Percentiles rank a stretch among this genome's conserved stretches.
Evolutionary conservation across 352 stramenopile genomes (phyloP).

Genomic region (Globisporangium paroecandrum): DNA sequence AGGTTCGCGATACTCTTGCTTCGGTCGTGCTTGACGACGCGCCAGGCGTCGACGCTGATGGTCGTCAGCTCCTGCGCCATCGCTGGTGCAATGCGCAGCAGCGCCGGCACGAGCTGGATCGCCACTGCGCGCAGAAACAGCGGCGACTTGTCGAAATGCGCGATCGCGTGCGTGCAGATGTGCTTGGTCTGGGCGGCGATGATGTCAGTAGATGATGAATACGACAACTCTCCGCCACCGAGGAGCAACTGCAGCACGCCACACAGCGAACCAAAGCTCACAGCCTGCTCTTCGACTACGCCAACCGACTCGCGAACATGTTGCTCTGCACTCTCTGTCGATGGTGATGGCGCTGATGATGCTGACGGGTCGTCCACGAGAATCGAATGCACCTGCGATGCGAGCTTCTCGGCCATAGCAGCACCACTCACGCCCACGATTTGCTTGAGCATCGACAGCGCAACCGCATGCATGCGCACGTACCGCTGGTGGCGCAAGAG

Average conservation of each 20-base stretch:
- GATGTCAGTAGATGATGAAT: background rate
- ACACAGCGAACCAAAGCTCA: constrained; percentile 50
- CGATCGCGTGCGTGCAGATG: constrained; percentile 41
- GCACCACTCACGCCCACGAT: constrained; percentile 16
- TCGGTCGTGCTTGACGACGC: constrained; percentile 2
- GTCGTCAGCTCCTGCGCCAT: constrained; percentile 18
- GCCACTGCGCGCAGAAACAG: constrained; percentile 44
- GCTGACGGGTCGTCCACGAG: constrained; percentile 6
- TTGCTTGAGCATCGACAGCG: constrained; percentile 24
- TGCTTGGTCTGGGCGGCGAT: constrained; percentile 21
- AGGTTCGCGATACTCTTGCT: constrained; percentile 37
- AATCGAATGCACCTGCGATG: constrained; percentile 4
- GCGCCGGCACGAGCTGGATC: constrained; percentile 41
- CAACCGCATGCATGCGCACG: constrained; percentile 25
- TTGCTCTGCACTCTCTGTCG: background rate
- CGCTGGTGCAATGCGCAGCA: constrained; percentile 23
- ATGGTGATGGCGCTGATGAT: background rate
- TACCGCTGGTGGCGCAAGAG: constrained; percentile 26
- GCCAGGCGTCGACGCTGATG: constrained; percentile 26
- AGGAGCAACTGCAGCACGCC: constrained; percentile 42
- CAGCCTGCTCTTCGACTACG: background rate
- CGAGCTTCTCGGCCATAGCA: constrained; percentile 15
- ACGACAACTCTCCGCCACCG: constrained; percentile 5
- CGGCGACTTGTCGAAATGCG: constrained; percentile 32
- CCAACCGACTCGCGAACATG: background rate